Percentiles rank a stretch among this genome's conserved stretches.
These are phyloP conservation scores for Flaveria bidentis DNA, from an alignment of 129 eudicot genomes.

Conservation along the genomic window DNA sequence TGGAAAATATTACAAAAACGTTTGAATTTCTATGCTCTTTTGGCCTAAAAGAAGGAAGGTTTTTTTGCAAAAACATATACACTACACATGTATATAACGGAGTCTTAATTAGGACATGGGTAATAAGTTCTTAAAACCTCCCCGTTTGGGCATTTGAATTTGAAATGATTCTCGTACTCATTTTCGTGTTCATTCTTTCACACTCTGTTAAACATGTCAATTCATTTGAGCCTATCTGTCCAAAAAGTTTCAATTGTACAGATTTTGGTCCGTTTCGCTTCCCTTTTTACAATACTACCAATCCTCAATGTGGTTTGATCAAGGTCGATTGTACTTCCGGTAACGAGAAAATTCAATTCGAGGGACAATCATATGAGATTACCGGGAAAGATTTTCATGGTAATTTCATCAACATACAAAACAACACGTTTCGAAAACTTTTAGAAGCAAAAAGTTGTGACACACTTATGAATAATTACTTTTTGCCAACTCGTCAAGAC, in stretches of 20 bases:
- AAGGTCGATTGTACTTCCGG: constrained; percentile 2
- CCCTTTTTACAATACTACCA: constrained; percentile 11
- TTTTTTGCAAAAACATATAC: not conserved
- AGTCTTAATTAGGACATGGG: not conserved
- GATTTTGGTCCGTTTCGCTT: constrained; percentile 9
- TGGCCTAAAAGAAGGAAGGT: not conserved
- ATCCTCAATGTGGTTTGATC: constrained; percentile 1
- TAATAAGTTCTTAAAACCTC: not conserved
- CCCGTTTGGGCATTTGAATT: not conserved
- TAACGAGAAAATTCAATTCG: not conserved
- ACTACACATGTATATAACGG: too few relatives aligned
- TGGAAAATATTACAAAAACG: not conserved
- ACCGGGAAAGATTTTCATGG: not conserved
- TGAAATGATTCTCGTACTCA: not conserved
- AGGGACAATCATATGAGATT: not conserved
- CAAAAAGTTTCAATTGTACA: constrained; percentile 18
- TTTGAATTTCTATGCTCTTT: not conserved
- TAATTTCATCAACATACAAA: not conserved
- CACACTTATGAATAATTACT: constrained; percentile 11
- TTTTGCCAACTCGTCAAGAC: constrained; percentile 21
- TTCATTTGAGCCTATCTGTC: constrained; percentile 23
- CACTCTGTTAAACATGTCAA: constrained; percentile 12
- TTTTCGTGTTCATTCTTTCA: constrained; percentile 1
- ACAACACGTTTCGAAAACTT: not conserved
- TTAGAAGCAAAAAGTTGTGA: not conserved